These are phyloP conservation scores for Phytophthora citrophthora DNA, from an alignment of 352 stramenopile species.

Conservation along the genomic window DNA sequence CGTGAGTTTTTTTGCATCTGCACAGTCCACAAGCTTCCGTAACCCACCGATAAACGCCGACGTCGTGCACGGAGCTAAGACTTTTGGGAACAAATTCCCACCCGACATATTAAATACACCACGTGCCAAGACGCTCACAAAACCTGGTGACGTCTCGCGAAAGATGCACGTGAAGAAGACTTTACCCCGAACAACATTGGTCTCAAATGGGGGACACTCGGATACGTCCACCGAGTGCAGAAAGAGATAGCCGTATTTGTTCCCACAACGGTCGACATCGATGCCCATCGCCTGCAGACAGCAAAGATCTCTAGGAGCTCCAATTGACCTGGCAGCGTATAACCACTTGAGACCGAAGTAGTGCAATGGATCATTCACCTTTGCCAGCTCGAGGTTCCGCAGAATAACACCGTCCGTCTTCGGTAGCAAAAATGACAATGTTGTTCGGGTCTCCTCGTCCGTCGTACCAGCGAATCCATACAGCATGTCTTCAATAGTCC, in stretches of 20 bases:
- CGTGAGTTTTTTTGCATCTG: no score
- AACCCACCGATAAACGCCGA: no score
- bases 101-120: no score
- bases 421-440: constrained; percentile 24
- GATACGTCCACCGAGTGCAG: background rate
- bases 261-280: background rate
- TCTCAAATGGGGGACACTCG: background rate
- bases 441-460: constrained; percentile 29
- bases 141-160: no score
- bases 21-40: no score
- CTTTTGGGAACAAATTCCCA: no score
- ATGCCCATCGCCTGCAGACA: background rate
- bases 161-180: no score
- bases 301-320: background rate
- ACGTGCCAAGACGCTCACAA: no score
- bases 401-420: constrained; percentile 39
- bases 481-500: constrained; percentile 25
- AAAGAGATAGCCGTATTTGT: background rate
- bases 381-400: constrained; percentile 28
- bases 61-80: no score
- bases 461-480: constrained; percentile 30
- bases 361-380: constrained; percentile 29
- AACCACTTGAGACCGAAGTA: constrained; percentile 51
- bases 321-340: background rate
- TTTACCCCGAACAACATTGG: no score